Percentiles rank a stretch among this genome's conserved stretches.
Conservation (phyloP, 805 yeast genomes). For the Starmerella bacillaris region DNA sequence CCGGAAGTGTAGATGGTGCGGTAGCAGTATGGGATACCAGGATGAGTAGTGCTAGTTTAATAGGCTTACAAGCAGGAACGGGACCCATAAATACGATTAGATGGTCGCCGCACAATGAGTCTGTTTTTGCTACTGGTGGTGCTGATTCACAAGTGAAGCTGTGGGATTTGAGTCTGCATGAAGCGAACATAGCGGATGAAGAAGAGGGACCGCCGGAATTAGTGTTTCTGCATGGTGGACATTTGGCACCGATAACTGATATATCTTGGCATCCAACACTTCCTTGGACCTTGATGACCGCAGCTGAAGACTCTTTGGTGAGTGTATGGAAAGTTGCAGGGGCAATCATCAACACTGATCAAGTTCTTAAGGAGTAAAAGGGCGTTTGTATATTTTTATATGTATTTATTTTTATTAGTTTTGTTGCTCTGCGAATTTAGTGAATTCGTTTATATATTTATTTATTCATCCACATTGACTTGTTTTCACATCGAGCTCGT, state of each 20-base stretch:
- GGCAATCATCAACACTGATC: constrained; percentile 21
- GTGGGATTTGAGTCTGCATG: constrained; percentile 52
- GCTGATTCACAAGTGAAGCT: constrained; percentile 53
- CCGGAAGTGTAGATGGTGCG: constrained; percentile 64
- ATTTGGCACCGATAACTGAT: constrained; percentile 50
- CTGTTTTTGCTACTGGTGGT: constrained; percentile 37
- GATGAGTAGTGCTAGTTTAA: constrained; percentile 37
- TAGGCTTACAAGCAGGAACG: constrained; percentile 51
- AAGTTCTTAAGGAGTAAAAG: no score
- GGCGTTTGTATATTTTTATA: no score
- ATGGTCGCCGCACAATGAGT: constrained; percentile 35
- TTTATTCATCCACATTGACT: no score
- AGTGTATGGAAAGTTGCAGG: constrained; percentile 61
- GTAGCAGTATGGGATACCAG: constrained; percentile 62
- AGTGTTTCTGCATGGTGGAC: constrained; percentile 72
- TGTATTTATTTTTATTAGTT: no score
- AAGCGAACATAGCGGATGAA: constrained; percentile 34
- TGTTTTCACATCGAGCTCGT: no score
- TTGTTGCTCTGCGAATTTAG: no score
- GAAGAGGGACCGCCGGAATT: constrained; percentile 60
- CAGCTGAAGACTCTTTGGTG: constrained; percentile 57
- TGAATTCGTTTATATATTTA: no score
- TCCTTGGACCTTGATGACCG: constrained; percentile 41
- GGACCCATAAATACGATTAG: constrained; percentile 38
- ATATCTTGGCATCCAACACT: constrained; percentile 48